phyloP scores from a whole-genome alignment of 805 yeast species.

The Kodamaea lidongshanica region DNA sequence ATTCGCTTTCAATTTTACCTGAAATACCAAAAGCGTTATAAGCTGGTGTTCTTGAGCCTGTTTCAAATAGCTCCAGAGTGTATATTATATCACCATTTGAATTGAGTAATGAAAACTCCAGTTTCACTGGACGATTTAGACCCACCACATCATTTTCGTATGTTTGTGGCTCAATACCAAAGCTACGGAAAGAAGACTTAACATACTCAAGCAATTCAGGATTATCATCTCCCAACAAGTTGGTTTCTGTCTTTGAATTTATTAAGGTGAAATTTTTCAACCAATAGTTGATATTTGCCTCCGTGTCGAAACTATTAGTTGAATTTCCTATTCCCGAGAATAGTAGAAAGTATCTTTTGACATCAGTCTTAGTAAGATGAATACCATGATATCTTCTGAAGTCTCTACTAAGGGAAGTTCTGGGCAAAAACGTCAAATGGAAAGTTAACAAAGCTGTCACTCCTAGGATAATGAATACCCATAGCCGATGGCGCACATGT shows the following conservation, averaged over 20 bases:
- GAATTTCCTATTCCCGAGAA: conserved; percentile 22
- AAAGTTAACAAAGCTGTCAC: conserved; percentile 47
- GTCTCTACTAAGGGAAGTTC: conserved; percentile 80
- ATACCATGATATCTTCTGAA: conserved; percentile 68
- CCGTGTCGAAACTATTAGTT: conserved; percentile 16
- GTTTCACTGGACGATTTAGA: conserved; percentile 20
- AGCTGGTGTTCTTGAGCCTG: conserved; percentile 24
- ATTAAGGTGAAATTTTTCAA: conserved; percentile 22
- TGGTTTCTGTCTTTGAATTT: conserved; percentile 16
- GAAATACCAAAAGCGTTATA: conserved; percentile 21
- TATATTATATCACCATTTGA: conserved; percentile 19
- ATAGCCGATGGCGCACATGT: conserved; percentile 23
- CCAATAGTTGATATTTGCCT: conserved; percentile 23
- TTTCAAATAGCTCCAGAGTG: conserved; percentile 21
- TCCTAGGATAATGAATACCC: conserved; percentile 45
- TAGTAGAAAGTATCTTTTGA: conserved; percentile 54
- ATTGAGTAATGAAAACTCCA: conserved; percentile 23
- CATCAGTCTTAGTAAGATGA: conserved; percentile 59
- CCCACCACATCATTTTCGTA: conserved; percentile 12
- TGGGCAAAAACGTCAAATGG: conserved; percentile 68
- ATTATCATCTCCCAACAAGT: conserved; percentile 23
- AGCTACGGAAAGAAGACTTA: conserved; percentile 20
- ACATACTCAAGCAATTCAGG: conserved; percentile 21
- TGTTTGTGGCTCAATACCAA: conserved; percentile 20
- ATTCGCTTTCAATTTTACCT: conserved; percentile 21